Conservation (phyloP, 1,284 basidiomycete genomes). For the Taiwanofungus camphoratus region DNA sequence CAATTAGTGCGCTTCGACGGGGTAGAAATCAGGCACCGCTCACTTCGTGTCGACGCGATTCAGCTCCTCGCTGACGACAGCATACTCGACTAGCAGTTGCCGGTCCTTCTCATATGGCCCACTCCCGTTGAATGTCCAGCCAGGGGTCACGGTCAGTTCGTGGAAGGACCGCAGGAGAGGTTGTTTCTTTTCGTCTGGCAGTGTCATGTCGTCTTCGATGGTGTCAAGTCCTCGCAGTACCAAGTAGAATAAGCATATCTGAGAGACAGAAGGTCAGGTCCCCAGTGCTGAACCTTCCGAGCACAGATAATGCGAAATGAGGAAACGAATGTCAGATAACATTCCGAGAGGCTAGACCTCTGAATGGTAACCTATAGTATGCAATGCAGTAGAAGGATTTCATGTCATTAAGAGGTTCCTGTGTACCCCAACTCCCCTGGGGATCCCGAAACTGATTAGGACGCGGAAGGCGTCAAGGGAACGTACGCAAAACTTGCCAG, state of each 20-base stretch:
- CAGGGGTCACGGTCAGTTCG: constrained; percentile 73
- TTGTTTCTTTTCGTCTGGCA: constrained; percentile 83
- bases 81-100: constrained; percentile 83
- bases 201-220: constrained; percentile 98
- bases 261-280: neutral
- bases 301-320: no score
- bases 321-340: no score
- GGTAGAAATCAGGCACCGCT: constrained; percentile 21
- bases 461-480: no score
- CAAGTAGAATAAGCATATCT: constrained; percentile 96
- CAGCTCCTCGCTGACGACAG: constrained; percentile 81
- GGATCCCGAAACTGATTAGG: no score
- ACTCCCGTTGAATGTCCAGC: constrained; percentile 83
- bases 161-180: constrained; percentile 84
- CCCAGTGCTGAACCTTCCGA: no score
- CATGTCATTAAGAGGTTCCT: no score
- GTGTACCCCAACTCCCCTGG: no score
- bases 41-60: constrained; percentile 62
- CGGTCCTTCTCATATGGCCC: constrained; percentile 92
- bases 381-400: no score
- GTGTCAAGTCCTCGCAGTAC: constrained; percentile 93
- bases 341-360: no score
- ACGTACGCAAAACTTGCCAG: no score
- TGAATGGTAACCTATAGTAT: no score
- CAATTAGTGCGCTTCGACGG: constrained; percentile 2